Base-by-base conservation (phyloP, 2,329 filamentous ascomycete genomes). In the Chrysoporthe cubensis region DNA sequence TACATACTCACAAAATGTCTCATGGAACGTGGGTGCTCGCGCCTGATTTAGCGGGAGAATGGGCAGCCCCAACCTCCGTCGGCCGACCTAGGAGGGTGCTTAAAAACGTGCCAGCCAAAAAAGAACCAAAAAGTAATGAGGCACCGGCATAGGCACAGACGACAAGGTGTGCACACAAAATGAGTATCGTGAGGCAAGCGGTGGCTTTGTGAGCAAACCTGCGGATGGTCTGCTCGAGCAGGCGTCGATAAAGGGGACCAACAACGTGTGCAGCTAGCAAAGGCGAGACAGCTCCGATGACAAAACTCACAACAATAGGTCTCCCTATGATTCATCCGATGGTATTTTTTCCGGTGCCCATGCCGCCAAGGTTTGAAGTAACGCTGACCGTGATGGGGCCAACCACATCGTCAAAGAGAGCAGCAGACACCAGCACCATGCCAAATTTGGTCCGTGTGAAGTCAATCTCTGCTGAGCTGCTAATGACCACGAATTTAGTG, bases 321-420 rank as follows among this genome's bases (percentile, higher is more conserved):
- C 78, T 75, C 2, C 78, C 78, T 44, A 80, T 79, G 2, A 74
- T 70, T 71, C 78, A 80, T 65, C 76, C 77, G 3, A 80, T 74
- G 65, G 75, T 77, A 50, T 70, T 71, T 32, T 72, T 34, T 13
- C 66, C 68, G 2, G 61, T 66, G n/a, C 70, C 62, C 18, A 73
- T 67, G 16, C 63, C 66, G 9, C 73, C 72, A 11, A 75, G 71
- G 32, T 71, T 70, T 64, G 72, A 71, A 56, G 74, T 74, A 18
- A 74, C 71, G 59, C 72, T 72, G 42, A 79, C 79, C 71, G 82
- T 79, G 62, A 83, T 78, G 13, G 83, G 77, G 2, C 80, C 81
- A 1, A 79, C 77, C 1, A 83, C 80, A 71, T 83, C 81, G 71
- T 83, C 81, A 46, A 83, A 81, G 32, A 83, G 79, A 11, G 81